Evolutionary conservation across 2,329 filamentous ascomycete genomes (phyloP).

Genomic region (Bertia moriformis): DNA sequence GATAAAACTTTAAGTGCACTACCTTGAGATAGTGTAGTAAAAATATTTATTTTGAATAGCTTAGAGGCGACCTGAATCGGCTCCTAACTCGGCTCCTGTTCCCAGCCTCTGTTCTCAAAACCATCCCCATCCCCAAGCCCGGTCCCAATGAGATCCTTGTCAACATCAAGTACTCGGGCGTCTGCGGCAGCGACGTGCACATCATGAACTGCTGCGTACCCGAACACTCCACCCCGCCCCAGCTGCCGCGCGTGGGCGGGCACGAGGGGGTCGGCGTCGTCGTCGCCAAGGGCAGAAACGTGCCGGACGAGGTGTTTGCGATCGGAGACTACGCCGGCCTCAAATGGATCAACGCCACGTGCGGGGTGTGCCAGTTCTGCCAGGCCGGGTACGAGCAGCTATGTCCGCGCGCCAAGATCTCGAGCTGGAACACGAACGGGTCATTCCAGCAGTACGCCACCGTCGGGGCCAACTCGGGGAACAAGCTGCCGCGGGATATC

Average conservation of each 20-base stretch:
- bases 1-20: too few relatives aligned
- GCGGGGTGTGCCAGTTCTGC: slow-evolving; percentile 54
- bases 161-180: slow-evolving; percentile 17
- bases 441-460: slow-evolving; percentile 60
- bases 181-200: slow-evolving; percentile 2
- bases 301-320: slow-evolving; percentile 44
- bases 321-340: slow-evolving; percentile 56
- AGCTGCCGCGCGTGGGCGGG: slow-evolving; percentile 59
- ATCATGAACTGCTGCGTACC: slow-evolving; percentile 62
- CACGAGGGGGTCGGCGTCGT: slow-evolving; percentile 47
- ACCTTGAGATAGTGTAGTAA: too few relatives aligned
- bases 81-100: too few relatives aligned
- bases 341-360: slow-evolving; percentile 59
- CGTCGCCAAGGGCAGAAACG: slow-evolving; percentile 47
- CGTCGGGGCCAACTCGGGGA: slow-evolving; percentile 51
- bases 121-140: slow-evolving; percentile 53
- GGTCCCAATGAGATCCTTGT: slow-evolving; percentile 80
- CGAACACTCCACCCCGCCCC: slow-evolving; percentile 46
- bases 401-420: slow-evolving; percentile 45
- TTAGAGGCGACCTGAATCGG: too few relatives aligned
- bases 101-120: too few relatives aligned
- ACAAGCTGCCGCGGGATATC: slow-evolving; percentile 45
- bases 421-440: slow-evolving; percentile 58
- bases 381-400: slow-evolving; percentile 51
- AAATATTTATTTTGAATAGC: too few relatives aligned